phyloP scores from a whole-genome alignment of 495 filamentous ascomycete genomes.

The Daldinia caldariorum region DNA sequence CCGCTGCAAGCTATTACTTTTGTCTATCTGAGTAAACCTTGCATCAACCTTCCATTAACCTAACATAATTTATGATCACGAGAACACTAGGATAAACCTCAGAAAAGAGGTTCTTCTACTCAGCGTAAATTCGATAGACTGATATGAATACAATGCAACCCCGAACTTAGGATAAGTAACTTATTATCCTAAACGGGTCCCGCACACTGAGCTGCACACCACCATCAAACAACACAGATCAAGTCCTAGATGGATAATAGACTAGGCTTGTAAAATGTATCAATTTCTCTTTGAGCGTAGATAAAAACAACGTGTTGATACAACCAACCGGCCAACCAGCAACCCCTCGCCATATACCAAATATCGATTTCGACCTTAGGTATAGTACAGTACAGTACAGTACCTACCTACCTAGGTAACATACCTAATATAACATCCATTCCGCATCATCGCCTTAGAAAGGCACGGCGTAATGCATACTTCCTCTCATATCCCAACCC shows the following conservation, averaged over 20 bases:
- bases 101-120: too few species aligned
- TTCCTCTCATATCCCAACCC: constrained; percentile 70
- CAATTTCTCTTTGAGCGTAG: constrained; percentile 1
- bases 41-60: too few species aligned
- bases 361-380: too few species aligned
- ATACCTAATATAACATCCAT: too few species aligned
- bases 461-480: too few species aligned
- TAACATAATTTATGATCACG: too few species aligned
- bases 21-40: too few species aligned
- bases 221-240: background rate
- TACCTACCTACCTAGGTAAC: too few species aligned
- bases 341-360: background rate
- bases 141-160: too few species aligned
- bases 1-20: too few species aligned
- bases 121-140: too few species aligned
- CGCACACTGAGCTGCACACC: background rate
- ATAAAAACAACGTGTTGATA: constrained; percentile 4
- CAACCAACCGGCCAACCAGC: background rate
- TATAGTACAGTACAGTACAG: background rate
- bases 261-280: background rate
- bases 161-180: background rate
- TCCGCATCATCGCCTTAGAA: background rate
- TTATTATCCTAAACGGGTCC: background rate
- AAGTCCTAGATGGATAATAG: background rate
- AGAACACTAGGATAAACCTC: too few species aligned